Base-by-base conservation (phyloP, 2,329 filamentous ascomycete genomes). In the Trichophyton equinum region DNA sequence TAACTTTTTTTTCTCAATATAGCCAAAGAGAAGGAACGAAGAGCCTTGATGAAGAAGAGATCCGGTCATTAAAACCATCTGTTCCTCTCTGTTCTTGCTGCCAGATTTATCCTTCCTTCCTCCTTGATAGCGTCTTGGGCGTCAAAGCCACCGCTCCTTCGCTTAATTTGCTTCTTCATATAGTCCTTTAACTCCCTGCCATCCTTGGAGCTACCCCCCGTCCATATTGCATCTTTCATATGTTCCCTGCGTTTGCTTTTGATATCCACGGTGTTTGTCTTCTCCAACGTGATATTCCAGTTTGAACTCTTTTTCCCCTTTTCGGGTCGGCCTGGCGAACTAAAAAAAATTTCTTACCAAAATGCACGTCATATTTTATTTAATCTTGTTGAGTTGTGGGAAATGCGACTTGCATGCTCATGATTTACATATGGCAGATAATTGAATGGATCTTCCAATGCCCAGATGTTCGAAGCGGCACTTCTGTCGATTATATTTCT, bases 1-100 rank as follows among this genome's bases (percentile, higher is more conserved):
- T 57, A 11, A 57, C 9, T 46, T 59, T 53, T 69, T 53, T 69
- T 59, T 42, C 36, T 25, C 5, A 30, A 46, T 62, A 70, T 66
- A 88, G 86, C 75, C 65, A 88, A 86, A 75, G 86, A 89, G 68
- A 82, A 83, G 74, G 77, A 82, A 70, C 80, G 86, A 68, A 81
- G 84, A 75, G 82, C 82, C 67, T 68, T 85, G 68, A 88, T 88
- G 84, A 80, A 79, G 66, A 76, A 85, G 73, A 78, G 86, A 68
- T 86, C 83, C 1, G 71, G 73, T 60, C 62, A 66, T 60, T 65
- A 61, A 62, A 30, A 22, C n/a, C 42, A 6, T 49, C 30, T 7
- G 22, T n/a, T 25, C 25, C n/a, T 15, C 27, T 20, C 30, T 25
- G 2, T 36, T 2, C n/a, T 27, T 18, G 11, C 27, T 27, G 9